A percentile compares a stretch with the other conserved stretches of the same genome.
Evolutionary conservation across 179 eudicot species (phyloP).

Genomic region (Carnegiea gigantea): DNA sequence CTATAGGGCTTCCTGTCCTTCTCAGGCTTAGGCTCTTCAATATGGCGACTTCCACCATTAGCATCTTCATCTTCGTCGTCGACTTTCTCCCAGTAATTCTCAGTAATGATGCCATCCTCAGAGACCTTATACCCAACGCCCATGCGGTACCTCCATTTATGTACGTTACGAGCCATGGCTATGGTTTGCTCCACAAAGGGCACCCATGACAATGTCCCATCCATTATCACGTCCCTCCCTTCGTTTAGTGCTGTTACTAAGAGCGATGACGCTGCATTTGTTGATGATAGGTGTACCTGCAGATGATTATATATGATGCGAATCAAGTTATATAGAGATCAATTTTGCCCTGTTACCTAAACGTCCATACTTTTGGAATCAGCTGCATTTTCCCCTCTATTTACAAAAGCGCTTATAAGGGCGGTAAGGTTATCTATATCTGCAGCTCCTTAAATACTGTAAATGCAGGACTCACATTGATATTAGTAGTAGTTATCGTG

Average conservation of each 20-base stretch:
- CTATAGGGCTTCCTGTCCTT: constrained; percentile 57
- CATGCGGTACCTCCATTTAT: constrained; percentile 68
- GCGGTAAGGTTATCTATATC: too few relatives aligned
- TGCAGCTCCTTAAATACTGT: too few relatives aligned
- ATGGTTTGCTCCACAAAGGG: constrained; percentile 82
- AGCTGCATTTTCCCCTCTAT: too few relatives aligned
- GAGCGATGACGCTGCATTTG: constrained; percentile 80
- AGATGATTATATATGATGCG: neutral
- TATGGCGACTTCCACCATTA: too few relatives aligned
- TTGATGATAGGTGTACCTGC: constrained; percentile 84
- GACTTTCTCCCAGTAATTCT: constrained; percentile 68
- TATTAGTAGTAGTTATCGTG: too few relatives aligned
- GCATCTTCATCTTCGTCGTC: constrained; percentile 32
- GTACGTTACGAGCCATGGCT: constrained; percentile 74
- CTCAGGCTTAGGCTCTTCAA: constrained; percentile 5
- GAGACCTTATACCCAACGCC: constrained; percentile 68
- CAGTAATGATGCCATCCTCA: constrained; percentile 56
- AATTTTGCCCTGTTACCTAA: too few relatives aligned
- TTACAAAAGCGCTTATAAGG: too few relatives aligned
- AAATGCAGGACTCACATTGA: too few relatives aligned
- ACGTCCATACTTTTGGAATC: too few relatives aligned
- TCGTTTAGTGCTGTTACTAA: constrained; percentile 84
- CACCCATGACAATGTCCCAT: constrained; percentile 86
- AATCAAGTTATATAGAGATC: neutral
- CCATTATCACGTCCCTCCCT: constrained; percentile 92